A percentile compares a stretch with the other conserved stretches of the same genome.
These are phyloP conservation scores for Yamadazyma triangularis DNA, from an alignment of 1,139 yeast species.

Conservation along the genomic window DNA sequence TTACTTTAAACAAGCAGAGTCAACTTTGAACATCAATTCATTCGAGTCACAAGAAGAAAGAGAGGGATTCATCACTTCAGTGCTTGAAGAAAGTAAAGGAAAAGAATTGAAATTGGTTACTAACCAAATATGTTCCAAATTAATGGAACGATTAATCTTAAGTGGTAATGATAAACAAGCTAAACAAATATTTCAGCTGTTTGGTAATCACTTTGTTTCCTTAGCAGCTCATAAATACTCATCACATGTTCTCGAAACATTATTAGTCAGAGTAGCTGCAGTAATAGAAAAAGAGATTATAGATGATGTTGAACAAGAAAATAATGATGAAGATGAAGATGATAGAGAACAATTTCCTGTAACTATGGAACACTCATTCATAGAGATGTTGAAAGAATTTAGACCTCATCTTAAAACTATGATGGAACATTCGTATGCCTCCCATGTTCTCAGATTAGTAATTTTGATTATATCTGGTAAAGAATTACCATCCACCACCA, in stretches of 20 bases:
- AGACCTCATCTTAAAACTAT: conserved; percentile 55
- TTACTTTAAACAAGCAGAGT: conserved; percentile 89
- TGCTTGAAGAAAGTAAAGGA: conserved; percentile 81
- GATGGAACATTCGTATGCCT: conserved; percentile 75
- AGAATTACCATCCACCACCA: conserved; percentile 71
- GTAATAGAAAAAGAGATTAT: conserved; percentile 65
- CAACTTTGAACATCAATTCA: conserved; percentile 75
- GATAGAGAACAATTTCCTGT: conserved; percentile 27
- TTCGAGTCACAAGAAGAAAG: conserved; percentile 75
- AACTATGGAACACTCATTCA: conserved; percentile 58
- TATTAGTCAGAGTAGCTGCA: conserved; percentile 72
- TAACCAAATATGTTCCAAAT: conserved; percentile 89
- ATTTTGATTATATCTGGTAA: conserved; percentile 73
- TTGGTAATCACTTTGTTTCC: conserved; percentile 69
- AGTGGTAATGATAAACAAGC: conserved; percentile 63
- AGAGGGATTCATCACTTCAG: conserved; percentile 66
- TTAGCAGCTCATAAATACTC: conserved; percentile 85
- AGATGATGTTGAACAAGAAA: conserved; percentile 30
- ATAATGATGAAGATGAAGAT: conserved; percentile 26
- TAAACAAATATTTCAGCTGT: conserved; percentile 58
- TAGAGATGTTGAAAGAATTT: conserved; percentile 63
- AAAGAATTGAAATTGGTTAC: conserved; percentile 91
- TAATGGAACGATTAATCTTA: conserved; percentile 81
- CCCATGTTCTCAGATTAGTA: conserved; percentile 77
- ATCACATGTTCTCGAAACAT: conserved; percentile 89